Conservation (phyloP, 352 stramenopile genomes). For the Thraustochytrium striatum region DNA sequence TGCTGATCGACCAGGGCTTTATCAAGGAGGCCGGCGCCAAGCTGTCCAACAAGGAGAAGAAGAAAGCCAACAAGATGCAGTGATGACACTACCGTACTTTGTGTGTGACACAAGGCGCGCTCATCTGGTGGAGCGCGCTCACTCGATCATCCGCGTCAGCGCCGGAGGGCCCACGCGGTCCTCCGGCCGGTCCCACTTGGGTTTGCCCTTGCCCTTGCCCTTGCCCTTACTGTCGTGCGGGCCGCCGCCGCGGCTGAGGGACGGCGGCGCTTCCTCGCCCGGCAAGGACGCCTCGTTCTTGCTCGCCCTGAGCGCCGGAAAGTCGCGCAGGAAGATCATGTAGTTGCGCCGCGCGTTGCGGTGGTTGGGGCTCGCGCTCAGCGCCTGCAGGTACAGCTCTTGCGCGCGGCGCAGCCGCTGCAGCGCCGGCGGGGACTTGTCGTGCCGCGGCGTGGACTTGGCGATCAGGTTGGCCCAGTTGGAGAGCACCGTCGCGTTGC, state of each 20-base stretch:
- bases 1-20: slow-evolving; percentile 43
- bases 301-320: slow-evolving; percentile 8
- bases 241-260: no score
- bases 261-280: no score
- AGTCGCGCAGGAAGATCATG: slow-evolving; percentile 46
- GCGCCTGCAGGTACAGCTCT: slow-evolving; percentile 30
- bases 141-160: no score
- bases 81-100: no score
- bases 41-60: neutral
- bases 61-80: no score
- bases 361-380: neutral
- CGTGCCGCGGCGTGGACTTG: neutral
- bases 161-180: no score
- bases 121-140: no score
- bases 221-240: no score
- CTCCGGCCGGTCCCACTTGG: no score
- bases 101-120: no score
- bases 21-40: neutral
- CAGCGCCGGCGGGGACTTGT: neutral
- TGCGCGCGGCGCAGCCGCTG: neutral
- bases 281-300: no score
- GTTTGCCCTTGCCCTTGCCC: no score
- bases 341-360: slow-evolving; percentile 33
- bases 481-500: slow-evolving; percentile 23
- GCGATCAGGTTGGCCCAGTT: slow-evolving; percentile 38